Evolutionary conservation across 1,284 basidiomycete genomes (phyloP), one percentile per base, ranked within the genome.

Genomic region (Rhizoctonia solani): DNA sequence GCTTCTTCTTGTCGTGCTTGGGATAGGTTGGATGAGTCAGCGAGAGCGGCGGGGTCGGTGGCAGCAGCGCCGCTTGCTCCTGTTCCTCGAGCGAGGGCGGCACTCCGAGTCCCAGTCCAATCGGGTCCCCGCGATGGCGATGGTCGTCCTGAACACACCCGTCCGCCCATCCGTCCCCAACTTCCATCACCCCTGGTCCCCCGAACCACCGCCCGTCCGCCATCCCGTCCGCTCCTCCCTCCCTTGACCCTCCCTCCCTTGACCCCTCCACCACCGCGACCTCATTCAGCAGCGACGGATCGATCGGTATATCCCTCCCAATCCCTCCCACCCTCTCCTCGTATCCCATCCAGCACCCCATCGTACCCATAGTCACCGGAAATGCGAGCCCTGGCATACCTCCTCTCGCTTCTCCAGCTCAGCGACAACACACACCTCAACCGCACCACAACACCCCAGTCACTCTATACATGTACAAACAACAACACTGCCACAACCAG

Each of bases 1-100:
- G 70, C 67, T 14, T 4, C 50, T 53, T 53, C 32, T 30, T 30
- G 37, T 50, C 16, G n/a, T n/a, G n/a, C 41, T 46, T 54, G 34
- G 34, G 59, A 14, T 63, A 47, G 2, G 49, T 34, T 11, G 16
- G 9, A n/a, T n/a, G n/a, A n/a, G n/a, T n/a, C 32, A 44, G 39
- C 30, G 61, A 65, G 13, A 54, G 61, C 3, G 61, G 61, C 37
- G 61, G 61, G 39, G 61, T 65, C 44, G 61, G 61, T 27, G 61
- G 61, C 13, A 65, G 50, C 30, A 39, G 59, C 6, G 47, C 25
- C 21, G 23, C 23, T 4, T 5, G 41, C 25, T 23, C 54, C 34
- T 59, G 59, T 42, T 63, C 59, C 25, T 63, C 47, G 47, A 63
- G 59, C 59, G 47, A 27, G 4, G 59, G 59, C 21, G 59, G 59